Evolutionary conservation across 257 asterid species (phyloP), one percentile per base, ranked within the genome.

Genomic region (Solanum lycopersicoides): DNA sequence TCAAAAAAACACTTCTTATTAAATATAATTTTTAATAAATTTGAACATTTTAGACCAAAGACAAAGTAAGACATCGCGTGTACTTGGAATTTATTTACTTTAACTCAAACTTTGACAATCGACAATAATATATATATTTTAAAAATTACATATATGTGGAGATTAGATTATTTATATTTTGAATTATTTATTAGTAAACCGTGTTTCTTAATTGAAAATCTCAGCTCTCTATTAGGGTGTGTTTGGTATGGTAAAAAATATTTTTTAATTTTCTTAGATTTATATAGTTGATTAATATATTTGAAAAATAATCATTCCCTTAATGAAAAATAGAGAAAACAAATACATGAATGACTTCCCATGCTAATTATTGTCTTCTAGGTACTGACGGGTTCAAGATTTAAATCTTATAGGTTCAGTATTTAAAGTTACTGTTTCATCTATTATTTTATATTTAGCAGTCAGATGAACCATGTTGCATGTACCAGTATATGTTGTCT

Each of bases 1-100:
- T 1, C 2, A 63, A n/a, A n/a, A 23, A 25, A 65, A 65, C 4
- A 11, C 35, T 65, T 65, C 34, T 65, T 5, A n/a, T 12, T 12
- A 66, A 66, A 66, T 25, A 66, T 25, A 65, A 3, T 65, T 11
- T n/a, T n/a, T 25, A 12, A 68, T 13, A 68, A 68, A 21, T 71
- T 71, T 71, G 42, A 32, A 15, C 76, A 69, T 30, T 69, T 28
- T 16, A 47, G 20, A 47, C 30, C 42, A 80, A 80, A 47, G 84
- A 28, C 5, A 47, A 47, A 80, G 84, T 80, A 47, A 80, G 20
- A 80, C 44, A 18, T 4, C 20, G 85, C 12, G 85, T 80, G 68
- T 80, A 80, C 68, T 80, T 80, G 68, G 44, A 80, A 80, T 80
- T 80, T 16, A 30, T 47, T 47, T 80, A 80, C 44, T 44, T 47